Conservation (phyloP, 345 rosid species). For the Draba incana region DNA sequence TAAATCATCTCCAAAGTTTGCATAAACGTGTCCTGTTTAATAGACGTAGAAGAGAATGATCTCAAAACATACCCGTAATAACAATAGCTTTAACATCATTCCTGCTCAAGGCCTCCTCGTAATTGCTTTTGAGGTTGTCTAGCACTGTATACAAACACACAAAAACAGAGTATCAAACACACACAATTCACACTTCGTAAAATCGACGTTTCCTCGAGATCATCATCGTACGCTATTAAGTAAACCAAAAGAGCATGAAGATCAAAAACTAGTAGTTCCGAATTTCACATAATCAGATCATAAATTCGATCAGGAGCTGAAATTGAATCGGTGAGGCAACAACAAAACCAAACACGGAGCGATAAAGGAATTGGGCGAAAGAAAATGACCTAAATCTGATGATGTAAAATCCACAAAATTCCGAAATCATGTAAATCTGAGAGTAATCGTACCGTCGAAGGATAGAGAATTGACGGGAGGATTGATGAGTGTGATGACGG, state of each 20-base stretch:
- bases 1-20: conserved; percentile 6
- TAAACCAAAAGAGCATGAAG: neutral
- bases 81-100: conserved; percentile 97
- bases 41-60: conserved; percentile 4
- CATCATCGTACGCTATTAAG: neutral
- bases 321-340: neutral
- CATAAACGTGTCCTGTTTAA: neutral
- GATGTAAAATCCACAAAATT: neutral
- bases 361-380: neutral
- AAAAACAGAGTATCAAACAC: conserved; percentile 24
- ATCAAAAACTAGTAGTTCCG: neutral
- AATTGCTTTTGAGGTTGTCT: conserved; percentile 71
- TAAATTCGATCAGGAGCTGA: conserved; percentile 14
- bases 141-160: conserved; percentile 53
- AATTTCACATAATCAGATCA: conserved; percentile 30
- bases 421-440: conserved; percentile 6
- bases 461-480: conserved; percentile 96
- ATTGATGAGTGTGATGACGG: conserved; percentile 78
- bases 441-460: conserved; percentile 56
- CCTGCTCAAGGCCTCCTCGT: conserved; percentile 73
- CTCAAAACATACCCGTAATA: conserved; percentile 59
- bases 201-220: neutral
- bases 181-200: neutral
- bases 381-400: conserved; percentile 19
- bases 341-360: neutral